A percentile compares a stretch with the other conserved stretches of the same genome.
Conservation (phyloP, 805 yeast genomes). For the Candida maltosa region DNA sequence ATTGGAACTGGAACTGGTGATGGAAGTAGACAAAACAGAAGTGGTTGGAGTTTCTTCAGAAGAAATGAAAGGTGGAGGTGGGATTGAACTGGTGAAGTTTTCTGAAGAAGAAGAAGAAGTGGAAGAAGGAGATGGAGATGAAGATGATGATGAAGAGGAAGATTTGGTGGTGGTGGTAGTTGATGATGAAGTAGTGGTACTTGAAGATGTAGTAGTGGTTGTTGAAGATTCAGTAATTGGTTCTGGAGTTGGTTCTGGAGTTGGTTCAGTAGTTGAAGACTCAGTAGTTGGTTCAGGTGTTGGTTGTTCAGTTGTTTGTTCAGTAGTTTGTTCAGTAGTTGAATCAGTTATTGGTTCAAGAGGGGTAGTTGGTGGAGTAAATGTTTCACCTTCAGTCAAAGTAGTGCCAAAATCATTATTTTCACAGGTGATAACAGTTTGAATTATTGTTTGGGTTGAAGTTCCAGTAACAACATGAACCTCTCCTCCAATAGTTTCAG, state of each 20-base stretch:
- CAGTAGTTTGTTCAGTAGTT: slow-evolving; percentile 1
- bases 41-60: no score
- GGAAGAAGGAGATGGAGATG: neutral
- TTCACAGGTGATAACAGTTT: slow-evolving; percentile 5
- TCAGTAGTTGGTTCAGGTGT: neutral
- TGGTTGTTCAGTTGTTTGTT: slow-evolving; percentile 1
- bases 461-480: slow-evolving; percentile 3
- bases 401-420: slow-evolving; percentile 4
- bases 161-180: slow-evolving; percentile 1
- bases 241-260: neutral
- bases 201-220: neutral
- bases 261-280: slow-evolving; percentile 1
- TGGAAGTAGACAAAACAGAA: no score
- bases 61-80: no score
- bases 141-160: neutral
- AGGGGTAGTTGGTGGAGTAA: slow-evolving; percentile 1
- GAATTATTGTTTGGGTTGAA: slow-evolving; percentile 1
- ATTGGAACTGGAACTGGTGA: no score
- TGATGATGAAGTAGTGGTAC: slow-evolving; percentile 1
- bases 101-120: neutral
- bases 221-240: neutral
- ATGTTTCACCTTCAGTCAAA: neutral
- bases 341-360: neutral
- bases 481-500: slow-evolving; percentile 4
- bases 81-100: no score